These are phyloP conservation scores for Coemansia sp. DNA, from an alignment of 192 early-diverging fungal genomes.

Conservation along the genomic window DNA sequence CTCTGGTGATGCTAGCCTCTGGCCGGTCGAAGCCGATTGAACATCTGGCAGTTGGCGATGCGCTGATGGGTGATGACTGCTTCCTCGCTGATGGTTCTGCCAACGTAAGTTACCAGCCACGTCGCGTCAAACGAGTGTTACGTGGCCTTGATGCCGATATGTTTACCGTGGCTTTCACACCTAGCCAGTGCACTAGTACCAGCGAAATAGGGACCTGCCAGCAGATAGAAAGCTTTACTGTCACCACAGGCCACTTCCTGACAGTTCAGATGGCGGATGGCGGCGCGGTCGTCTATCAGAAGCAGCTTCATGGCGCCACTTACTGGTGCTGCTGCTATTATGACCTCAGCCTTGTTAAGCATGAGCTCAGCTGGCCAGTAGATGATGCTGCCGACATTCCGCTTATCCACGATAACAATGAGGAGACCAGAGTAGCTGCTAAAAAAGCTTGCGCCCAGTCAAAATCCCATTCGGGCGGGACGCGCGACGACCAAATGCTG, in stretches of 20 bases:
- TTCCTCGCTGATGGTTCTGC: constrained; percentile 10
- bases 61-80: constrained; percentile 34
- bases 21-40: constrained; percentile 24
- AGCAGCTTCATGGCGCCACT: not conserved
- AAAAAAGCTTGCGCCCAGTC: not conserved
- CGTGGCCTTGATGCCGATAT: constrained; percentile 18
- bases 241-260: constrained; percentile 18
- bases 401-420: not conserved
- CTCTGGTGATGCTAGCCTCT: constrained; percentile 21
- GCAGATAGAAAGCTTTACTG: constrained; percentile 17
- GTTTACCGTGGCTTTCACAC: constrained; percentile 18
- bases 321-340: constrained; percentile 15
- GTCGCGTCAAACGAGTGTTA: constrained; percentile 23
- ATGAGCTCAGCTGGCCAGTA: constrained; percentile 11
- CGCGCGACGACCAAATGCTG: not conserved
- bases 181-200: not conserved
- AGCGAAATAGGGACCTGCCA: not conserved
- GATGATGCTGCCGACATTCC: not conserved
- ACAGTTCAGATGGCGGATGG: constrained; percentile 10
- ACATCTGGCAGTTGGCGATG: constrained; percentile 21
- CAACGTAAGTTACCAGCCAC: constrained; percentile 23
- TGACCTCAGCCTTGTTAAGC: constrained; percentile 9
- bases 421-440: not conserved
- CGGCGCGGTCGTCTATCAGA: constrained; percentile 3
- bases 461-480: not conserved